phyloP scores from a whole-genome alignment of 2,329 filamentous ascomycete species.

The Davidsoniella australis region DNA sequence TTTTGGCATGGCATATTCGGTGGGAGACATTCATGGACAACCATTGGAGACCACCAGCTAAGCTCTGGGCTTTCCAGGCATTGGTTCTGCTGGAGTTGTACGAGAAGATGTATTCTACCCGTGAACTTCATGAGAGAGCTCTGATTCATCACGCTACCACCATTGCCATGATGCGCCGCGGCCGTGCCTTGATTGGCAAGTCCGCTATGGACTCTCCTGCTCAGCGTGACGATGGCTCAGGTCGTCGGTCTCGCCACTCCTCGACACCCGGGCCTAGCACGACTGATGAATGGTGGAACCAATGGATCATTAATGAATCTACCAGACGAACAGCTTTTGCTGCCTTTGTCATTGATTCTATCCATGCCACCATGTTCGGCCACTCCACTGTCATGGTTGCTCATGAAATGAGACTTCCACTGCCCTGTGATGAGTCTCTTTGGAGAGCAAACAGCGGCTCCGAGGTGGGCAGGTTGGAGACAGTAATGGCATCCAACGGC shows the following conservation, averaged over 20 bases:
- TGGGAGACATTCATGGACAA: constrained; percentile 91
- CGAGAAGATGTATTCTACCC: constrained; percentile 94
- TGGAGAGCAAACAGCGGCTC: constrained; percentile 82
- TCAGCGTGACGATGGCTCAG: constrained; percentile 40
- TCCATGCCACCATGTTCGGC: constrained; percentile 94
- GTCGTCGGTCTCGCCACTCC: constrained; percentile 36
- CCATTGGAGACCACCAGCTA: constrained; percentile 80
- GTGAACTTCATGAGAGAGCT: constrained; percentile 78
- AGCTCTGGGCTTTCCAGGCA: constrained; percentile 90
- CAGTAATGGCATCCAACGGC: constrained; percentile 61
- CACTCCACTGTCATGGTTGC: constrained; percentile 95
- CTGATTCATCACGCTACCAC: constrained; percentile 96
- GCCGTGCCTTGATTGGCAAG: constrained; percentile 75
- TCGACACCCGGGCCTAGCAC: constrained; percentile 47
- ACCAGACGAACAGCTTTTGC: constrained; percentile 81
- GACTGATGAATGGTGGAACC: constrained; percentile 82
- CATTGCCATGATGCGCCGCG: constrained; percentile 84
- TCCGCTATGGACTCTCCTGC: constrained; percentile 70
- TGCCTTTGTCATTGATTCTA: constrained; percentile 88
- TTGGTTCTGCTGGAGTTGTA: constrained; percentile 79
- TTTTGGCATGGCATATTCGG: constrained; percentile 80
- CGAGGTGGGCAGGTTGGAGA: constrained; percentile 72
- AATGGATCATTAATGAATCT: constrained; percentile 89
- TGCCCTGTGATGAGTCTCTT: constrained; percentile 82
- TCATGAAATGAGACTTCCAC: constrained; percentile 77